Evolutionary conservation across 1,284 basidiomycete genomes (phyloP).

Genomic region (Ganoderma multipileum): DNA sequence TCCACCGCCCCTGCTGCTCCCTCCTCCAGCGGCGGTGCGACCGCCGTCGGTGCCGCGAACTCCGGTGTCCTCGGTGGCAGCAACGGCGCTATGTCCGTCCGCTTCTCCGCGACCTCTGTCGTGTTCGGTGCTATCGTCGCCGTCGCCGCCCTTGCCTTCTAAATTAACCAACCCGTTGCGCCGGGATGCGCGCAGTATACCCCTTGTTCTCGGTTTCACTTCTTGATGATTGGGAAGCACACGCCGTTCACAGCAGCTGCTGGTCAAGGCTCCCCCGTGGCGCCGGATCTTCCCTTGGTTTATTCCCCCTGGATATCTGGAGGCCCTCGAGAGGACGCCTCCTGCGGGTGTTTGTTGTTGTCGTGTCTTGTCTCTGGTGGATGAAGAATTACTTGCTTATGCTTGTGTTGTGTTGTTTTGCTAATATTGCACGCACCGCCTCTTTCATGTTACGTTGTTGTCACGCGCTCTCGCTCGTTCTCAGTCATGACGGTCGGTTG

Average conservation of each 20-base stretch:
- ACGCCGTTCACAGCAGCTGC: conserved; percentile 32
- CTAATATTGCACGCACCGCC: conserved; percentile 17
- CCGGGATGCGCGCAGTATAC: conserved; percentile 26
- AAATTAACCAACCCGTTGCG: conserved; percentile 21
- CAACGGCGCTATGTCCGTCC: conserved; percentile 38
- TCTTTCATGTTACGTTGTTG: conserved; percentile 8
- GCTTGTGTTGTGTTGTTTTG: conserved; percentile 30
- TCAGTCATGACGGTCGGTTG: conserved; percentile 23
- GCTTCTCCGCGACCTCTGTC: conserved; percentile 35
- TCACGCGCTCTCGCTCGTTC: conserved; percentile 15
- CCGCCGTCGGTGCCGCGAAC: conserved; percentile 59
- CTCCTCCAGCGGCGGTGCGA: conserved; percentile 28
- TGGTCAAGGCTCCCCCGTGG: conserved; percentile 28
- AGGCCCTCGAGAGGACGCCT: conserved; percentile 27
- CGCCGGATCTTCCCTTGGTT: conserved; percentile 23
- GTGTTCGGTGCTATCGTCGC: conserved; percentile 39
- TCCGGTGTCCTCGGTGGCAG: conserved; percentile 46
- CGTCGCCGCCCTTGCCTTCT: conserved; percentile 37
- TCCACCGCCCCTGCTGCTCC: conserved; percentile 32
- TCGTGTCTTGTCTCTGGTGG: conserved; percentile 14
- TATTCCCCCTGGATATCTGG: conserved; percentile 19
- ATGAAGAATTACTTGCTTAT: conserved; percentile 22
- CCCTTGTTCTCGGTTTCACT: conserved; percentile 10
- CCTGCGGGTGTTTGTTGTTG: conserved; percentile 23
- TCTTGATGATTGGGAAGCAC: conserved; percentile 24